A percentile compares a stretch with the other conserved stretches of the same genome.
Evolutionary conservation across 495 filamentous ascomycete species (phyloP).

Genomic region (Geoglossum glabrum): DNA sequence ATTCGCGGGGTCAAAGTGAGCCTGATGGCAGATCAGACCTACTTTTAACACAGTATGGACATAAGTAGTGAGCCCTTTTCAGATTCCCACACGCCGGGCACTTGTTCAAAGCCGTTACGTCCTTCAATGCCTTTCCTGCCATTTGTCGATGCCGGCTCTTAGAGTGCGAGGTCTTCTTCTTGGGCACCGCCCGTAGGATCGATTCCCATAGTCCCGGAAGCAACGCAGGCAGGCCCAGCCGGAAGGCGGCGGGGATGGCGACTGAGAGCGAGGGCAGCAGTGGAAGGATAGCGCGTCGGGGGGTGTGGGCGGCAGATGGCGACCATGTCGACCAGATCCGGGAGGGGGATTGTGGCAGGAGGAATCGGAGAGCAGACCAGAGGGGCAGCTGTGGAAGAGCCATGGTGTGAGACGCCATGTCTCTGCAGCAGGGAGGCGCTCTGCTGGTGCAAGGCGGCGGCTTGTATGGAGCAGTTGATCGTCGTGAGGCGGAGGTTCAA

Average conservation of each 20-base stretch:
- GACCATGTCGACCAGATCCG: neutral
- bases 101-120: conserved; percentile 63
- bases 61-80: conserved; percentile 76
- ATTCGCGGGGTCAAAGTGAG: neutral
- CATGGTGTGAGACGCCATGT: neutral
- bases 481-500: neutral
- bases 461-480: neutral
- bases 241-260: conserved; percentile 33
- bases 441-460: neutral
- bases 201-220: conserved; percentile 76
- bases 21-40: conserved; percentile 9
- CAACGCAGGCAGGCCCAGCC: conserved; percentile 34
- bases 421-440: neutral
- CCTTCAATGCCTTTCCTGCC: conserved; percentile 84
- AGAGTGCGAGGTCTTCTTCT: conserved; percentile 97
- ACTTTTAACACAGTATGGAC: conserved; percentile 64
- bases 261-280: conserved; percentile 20
- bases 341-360: neutral
- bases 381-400: neutral
- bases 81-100: conserved; percentile 73
- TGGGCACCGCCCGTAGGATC: conserved; percentile 79
- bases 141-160: conserved; percentile 85
- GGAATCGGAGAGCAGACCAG: neutral
- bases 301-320: neutral
- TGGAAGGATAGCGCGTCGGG: conserved; percentile 15